Base-by-base conservation (phyloP, 2,329 filamentous ascomycete genomes). In the Catunica adiposa region DNA sequence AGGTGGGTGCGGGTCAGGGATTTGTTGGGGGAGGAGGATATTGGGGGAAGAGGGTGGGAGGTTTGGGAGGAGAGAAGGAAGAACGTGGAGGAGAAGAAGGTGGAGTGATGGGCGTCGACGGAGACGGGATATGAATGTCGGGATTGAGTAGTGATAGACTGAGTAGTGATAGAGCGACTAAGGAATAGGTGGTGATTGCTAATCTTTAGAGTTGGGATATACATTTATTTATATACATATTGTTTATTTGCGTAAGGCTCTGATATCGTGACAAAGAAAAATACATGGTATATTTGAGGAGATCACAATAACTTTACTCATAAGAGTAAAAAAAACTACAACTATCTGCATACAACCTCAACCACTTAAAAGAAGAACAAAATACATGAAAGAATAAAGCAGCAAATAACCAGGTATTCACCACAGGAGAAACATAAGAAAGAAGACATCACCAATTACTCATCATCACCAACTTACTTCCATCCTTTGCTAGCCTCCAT, bases 1-100 rank as follows among this genome's bases (percentile, higher is more conserved):
- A 77, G 78, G 63, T 75, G 80, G 61, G 70, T 92, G 51, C 76
- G 90, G 58, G 71, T 94, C 51, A 76, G 92, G 58, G 92, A 98
- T 68, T 70, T 98, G 60, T 80, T 94, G 11, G 75, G 94, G 5
- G 83, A 84, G 66, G 90, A 97, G 69, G 90, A 97, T 68, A 69
- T 95, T 62, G 83, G 83, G 34, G 88, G 95, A 70, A 84, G 89
- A 44, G 92, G 92, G 1, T 98, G 90, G 90, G 86, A 89, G 69
- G 83, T 86, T 66, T 97, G 89, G 88, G 83, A 90, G 67, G 72
- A 73, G 51, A 69, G 64, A 61, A 72, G 71, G 61, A 63, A 63
- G 40, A 44, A n/a, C 11, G 25, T n/a, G n/a, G 20, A 47, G 23
- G 37, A 20, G 15, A 51, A 37, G 25, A 56, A 56, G 50, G n/a